A percentile compares a stretch with the other conserved stretches of the same genome.
Evolutionary conservation across 345 rosid genomes (phyloP).

Genomic region (Eucalyptus marginata): DNA sequence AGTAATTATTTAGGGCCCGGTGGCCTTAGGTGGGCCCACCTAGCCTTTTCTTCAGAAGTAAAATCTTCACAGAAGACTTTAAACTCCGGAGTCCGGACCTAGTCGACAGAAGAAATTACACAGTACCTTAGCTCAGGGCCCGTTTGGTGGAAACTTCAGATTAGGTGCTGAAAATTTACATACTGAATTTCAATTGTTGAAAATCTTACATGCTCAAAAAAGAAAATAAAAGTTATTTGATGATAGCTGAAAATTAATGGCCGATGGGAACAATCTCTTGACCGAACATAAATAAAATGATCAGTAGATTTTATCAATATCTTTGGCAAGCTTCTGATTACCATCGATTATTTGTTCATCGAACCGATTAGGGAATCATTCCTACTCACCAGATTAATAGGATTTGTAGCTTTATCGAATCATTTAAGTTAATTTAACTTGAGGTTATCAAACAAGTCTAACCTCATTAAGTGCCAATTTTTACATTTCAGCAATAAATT

Average conservation of each 20-base stretch:
- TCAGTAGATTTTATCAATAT: not conserved
- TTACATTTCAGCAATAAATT: not conserved
- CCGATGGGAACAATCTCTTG: not conserved
- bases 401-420: not conserved
- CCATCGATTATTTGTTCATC: not conserved
- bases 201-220: not conserved
- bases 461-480: not conserved
- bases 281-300: not conserved
- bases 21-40: not conserved
- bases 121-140: not conserved
- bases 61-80: not conserved
- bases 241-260: not conserved
- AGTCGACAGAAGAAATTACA: not conserved
- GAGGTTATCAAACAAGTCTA: not conserved
- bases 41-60: not conserved
- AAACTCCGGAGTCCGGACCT: not conserved
- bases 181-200: no score
- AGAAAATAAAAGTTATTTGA: no score
- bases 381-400: not conserved
- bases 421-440: not conserved
- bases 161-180: not conserved
- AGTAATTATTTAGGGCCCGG: not conserved
- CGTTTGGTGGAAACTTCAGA: not conserved
- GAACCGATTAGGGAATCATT: not conserved
- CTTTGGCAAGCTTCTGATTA: not conserved